A percentile compares a stretch with the other conserved stretches of the same genome.
These are phyloP conservation scores for Luvunga scandens DNA, from an alignment of 345 rosid species.

Conservation along the genomic window DNA sequence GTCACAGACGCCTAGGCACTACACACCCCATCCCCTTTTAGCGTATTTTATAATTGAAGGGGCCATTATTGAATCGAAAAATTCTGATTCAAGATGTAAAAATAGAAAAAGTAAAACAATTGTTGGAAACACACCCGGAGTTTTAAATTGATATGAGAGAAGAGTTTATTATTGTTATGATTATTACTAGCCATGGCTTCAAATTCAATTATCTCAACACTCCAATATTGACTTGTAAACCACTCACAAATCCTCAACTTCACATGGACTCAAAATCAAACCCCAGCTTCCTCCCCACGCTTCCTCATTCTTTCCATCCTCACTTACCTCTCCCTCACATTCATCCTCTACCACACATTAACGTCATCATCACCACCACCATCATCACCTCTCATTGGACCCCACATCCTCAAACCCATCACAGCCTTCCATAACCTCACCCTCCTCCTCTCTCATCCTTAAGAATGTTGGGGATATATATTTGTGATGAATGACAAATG, in stretches of 20 bases:
- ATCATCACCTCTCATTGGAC: constrained; percentile 19
- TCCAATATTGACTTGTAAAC: constrained; percentile 53
- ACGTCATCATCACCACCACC: no score
- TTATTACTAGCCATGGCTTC: not conserved
- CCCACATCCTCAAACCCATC: constrained; percentile 58
- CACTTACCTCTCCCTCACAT: constrained; percentile 49
- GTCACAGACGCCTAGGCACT: no score
- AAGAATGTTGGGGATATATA: no score
- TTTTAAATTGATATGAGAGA: no score
- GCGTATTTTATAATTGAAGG: no score
- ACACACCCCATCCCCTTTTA: no score
- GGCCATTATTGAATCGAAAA: no score
- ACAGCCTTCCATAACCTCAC: constrained; percentile 70
- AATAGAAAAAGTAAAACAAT: no score
- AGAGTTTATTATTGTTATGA: no score
- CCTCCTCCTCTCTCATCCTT: constrained; percentile 48
- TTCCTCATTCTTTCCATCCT: constrained; percentile 46
- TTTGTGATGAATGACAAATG: no score
- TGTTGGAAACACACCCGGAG: no score
- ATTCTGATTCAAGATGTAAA: no score
- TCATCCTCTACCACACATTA: constrained; percentile 34
- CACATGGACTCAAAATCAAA: constrained; percentile 54
- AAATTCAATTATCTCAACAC: constrained; percentile 20
- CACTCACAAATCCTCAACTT: constrained; percentile 55
- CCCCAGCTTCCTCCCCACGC: constrained; percentile 51